Conservation (phyloP, 257 asterid genomes). For the Ballota nigra region DNA sequence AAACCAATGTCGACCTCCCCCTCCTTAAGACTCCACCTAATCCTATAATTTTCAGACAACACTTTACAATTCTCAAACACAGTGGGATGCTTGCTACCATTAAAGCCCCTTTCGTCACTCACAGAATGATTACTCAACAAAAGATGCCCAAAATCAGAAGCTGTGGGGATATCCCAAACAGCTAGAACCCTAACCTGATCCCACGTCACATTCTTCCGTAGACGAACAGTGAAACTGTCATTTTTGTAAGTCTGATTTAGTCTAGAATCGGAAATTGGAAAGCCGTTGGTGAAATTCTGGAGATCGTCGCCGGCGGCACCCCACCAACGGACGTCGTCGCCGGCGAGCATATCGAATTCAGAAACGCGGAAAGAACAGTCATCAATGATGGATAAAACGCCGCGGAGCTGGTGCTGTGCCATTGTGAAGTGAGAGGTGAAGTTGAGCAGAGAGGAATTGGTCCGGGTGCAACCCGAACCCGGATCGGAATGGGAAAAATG, state of each 20-base stretch:
- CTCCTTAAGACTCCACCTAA: slow-evolving; percentile 70
- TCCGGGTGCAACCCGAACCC: slow-evolving; percentile 48
- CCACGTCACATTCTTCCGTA: slow-evolving; percentile 72
- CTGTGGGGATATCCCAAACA: slow-evolving; percentile 84
- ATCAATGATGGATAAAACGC: slow-evolving; percentile 56
- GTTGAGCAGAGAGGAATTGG: slow-evolving; percentile 58
- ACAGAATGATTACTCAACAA: slow-evolving; percentile 38
- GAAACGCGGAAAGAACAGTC: slow-evolving; percentile 80
- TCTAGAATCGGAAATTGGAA: slow-evolving; percentile 56
- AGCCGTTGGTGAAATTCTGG: slow-evolving; percentile 74
- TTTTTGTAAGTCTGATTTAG: slow-evolving; percentile 72
- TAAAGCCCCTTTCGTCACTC: slow-evolving; percentile 19
- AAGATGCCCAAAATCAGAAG: slow-evolving; percentile 89
- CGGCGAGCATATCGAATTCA: slow-evolving; percentile 83
- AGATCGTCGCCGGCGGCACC: slow-evolving; percentile 72
- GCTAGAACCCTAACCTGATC: slow-evolving; percentile 68
- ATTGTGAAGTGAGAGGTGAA: slow-evolving; percentile 75
- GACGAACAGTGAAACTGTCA: slow-evolving; percentile 58
- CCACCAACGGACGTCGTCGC: slow-evolving; percentile 93
- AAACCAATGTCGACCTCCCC: slow-evolving; percentile 68
- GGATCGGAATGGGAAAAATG: slow-evolving; percentile 50
- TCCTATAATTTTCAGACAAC: slow-evolving; percentile 59
- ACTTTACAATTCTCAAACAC: slow-evolving; percentile 73
- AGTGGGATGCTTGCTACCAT: slow-evolving; percentile 42
- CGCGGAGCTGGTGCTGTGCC: slow-evolving; percentile 98